A percentile compares a stretch with the other conserved stretches of the same genome.
Evolutionary conservation across 257 asterid genomes (phyloP).

Genomic region (Solanum paucissectum): DNA sequence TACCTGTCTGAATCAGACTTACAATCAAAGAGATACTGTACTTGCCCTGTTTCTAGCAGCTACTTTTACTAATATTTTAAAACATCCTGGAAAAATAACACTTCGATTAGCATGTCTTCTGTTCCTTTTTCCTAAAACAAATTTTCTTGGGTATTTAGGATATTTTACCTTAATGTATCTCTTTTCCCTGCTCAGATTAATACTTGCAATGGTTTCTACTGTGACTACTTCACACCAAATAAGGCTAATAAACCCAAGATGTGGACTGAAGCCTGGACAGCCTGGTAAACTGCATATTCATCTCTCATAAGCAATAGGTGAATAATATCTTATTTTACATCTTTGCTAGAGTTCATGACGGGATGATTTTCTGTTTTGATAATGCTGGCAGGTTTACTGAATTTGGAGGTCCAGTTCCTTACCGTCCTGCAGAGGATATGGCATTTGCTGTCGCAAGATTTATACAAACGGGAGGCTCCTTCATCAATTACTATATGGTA

Average conservation of each 20-base stretch:
- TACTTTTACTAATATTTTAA: neutral
- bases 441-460: constrained; percentile 90
- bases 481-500: constrained; percentile 89
- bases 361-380: neutral
- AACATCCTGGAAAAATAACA: neutral
- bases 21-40: neutral
- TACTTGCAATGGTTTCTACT: constrained; percentile 94
- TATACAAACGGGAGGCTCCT: constrained; percentile 85
- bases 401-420: constrained; percentile 93
- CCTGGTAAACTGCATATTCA: constrained; percentile 44
- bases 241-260: constrained; percentile 87
- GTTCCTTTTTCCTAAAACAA: neutral
- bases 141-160: neutral
- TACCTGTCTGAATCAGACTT: neutral
- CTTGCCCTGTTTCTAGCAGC: too few species aligned
- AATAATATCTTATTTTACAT: neutral
- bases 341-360: neutral
- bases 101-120: neutral
- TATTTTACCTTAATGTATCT: neutral
- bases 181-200: constrained; percentile 47
- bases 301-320: neutral
- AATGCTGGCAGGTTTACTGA: constrained; percentile 63
- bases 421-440: constrained; percentile 93
- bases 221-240: constrained; percentile 85
- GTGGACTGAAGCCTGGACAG: constrained; percentile 99